phyloP scores from a whole-genome alignment of 2,329 filamentous ascomycete genomes.

The Basipetospora chlamydospora region DNA sequence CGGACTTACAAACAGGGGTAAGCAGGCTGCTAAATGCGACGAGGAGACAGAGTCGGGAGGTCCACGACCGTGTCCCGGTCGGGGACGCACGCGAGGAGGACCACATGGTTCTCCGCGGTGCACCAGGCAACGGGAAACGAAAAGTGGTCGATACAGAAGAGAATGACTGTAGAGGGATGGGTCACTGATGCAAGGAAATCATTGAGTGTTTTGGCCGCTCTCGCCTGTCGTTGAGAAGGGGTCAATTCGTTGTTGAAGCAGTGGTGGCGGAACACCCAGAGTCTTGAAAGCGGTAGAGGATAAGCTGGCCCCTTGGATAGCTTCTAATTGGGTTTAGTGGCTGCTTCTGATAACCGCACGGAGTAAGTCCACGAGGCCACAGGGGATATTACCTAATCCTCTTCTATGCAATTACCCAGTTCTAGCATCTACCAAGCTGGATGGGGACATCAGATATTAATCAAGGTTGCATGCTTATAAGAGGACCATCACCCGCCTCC shows the following conservation, averaged over 20 bases:
- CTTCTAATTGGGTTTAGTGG: slow-evolving; percentile 10
- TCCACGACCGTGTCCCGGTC: slow-evolving; percentile 1
- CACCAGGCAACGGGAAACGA: background rate
- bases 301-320: slow-evolving; percentile 15
- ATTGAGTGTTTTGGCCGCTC: background rate
- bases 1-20: slow-evolving; percentile 7
- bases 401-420: too few relatives aligned
- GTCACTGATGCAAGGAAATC: background rate
- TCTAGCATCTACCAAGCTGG: too few relatives aligned
- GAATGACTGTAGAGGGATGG: background rate
- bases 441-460: too few relatives aligned
- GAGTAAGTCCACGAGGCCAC: too few relatives aligned
- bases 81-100: slow-evolving; percentile 2
- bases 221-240: too few relatives aligned
- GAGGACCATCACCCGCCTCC: too few relatives aligned
- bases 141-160: background rate
- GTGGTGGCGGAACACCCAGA: slow-evolving; percentile 7
- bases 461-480: too few relatives aligned
- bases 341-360: too few relatives aligned
- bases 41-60: slow-evolving; percentile 1
- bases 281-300: slow-evolving; percentile 1
- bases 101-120: slow-evolving; percentile 4
- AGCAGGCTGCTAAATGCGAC: slow-evolving; percentile 5
- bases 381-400: background rate
- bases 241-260: slow-evolving; percentile 2